Percentiles rank a stretch among this genome's conserved stretches.
Evolutionary conservation across 495 filamentous ascomycete genomes (phyloP).

Genomic region (Tricharina praecox): DNA sequence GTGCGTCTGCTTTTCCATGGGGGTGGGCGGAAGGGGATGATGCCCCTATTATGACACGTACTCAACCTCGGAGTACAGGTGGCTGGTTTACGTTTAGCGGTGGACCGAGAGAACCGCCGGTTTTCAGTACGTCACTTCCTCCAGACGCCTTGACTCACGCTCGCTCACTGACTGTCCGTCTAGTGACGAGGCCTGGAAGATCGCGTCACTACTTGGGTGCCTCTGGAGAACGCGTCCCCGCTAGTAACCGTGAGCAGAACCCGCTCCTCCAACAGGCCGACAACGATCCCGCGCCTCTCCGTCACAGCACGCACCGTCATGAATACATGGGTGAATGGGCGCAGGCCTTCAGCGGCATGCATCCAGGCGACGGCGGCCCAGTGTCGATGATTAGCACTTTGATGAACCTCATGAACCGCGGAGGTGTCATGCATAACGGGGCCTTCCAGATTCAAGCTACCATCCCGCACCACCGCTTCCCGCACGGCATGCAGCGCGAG

Average conservation of each 20-base stretch:
- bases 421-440: constrained; percentile 32
- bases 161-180: constrained; percentile 3
- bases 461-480: constrained; percentile 26
- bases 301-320: constrained; percentile 17
- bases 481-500: constrained; percentile 34
- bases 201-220: constrained; percentile 21
- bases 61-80: constrained; percentile 32
- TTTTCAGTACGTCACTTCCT: constrained; percentile 19
- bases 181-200: constrained; percentile 18
- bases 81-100: constrained; percentile 32
- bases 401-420: constrained; percentile 36
- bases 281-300: constrained; percentile 18
- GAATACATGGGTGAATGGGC: constrained; percentile 38
- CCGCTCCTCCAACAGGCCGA: constrained; percentile 25
- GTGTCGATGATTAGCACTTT: constrained; percentile 43
- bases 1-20: constrained; percentile 34
- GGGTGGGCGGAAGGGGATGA: constrained; percentile 28
- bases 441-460: constrained; percentile 41
- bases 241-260: constrained; percentile 21
- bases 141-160: background rate
- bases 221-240: constrained; percentile 10
- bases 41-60: constrained; percentile 28
- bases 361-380: constrained; percentile 31
- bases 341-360: constrained; percentile 35
- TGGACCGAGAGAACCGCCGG: constrained; percentile 23